These are phyloP conservation scores for Phytophthora hibernalis DNA, from an alignment of 352 stramenopile genomes.

Conservation along the genomic window DNA sequence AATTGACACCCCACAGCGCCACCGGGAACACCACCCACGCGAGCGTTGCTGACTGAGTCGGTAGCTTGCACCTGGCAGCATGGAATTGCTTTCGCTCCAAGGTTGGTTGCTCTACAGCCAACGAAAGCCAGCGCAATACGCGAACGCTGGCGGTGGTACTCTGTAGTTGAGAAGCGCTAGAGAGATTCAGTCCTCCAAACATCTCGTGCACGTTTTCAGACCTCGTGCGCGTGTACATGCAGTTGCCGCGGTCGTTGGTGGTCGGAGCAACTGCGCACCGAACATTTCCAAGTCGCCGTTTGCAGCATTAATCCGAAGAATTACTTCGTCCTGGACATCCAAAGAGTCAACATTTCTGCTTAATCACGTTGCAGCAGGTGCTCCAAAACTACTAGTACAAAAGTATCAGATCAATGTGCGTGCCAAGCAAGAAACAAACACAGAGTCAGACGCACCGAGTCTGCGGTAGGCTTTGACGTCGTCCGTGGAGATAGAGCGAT, in stretches of 20 bases:
- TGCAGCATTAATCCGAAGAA: conserved; percentile 77
- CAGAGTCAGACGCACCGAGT: conserved; percentile 49
- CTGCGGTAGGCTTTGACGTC: conserved; percentile 85
- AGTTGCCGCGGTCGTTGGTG: conserved; percentile 46
- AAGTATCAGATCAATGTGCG: too few species aligned
- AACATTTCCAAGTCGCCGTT: conserved; percentile 83
- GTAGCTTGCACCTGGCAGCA: conserved; percentile 56
- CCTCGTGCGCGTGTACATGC: conserved; percentile 79
- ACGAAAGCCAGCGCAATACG: conserved; percentile 58
- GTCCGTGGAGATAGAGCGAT: conserved; percentile 62
- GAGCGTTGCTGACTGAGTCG: conserved; percentile 63
- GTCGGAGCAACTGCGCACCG: conserved; percentile 50
- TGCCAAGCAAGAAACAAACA: background rate
- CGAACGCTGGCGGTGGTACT: conserved; percentile 64
- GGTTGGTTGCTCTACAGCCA: conserved; percentile 62
- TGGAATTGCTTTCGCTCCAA: conserved; percentile 79
- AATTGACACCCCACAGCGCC: conserved; percentile 69
- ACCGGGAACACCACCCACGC: conserved; percentile 69
- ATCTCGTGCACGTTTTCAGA: conserved; percentile 76
- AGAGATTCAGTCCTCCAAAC: conserved; percentile 72
- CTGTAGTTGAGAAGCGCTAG: conserved; percentile 79
- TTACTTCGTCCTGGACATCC: conserved; percentile 45
- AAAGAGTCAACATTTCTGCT: too few species aligned
- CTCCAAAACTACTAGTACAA: too few species aligned
- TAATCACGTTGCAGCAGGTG: background rate